phyloP scores from a whole-genome alignment of 345 rosid genomes.

The Corchorus capsularis region DNA sequence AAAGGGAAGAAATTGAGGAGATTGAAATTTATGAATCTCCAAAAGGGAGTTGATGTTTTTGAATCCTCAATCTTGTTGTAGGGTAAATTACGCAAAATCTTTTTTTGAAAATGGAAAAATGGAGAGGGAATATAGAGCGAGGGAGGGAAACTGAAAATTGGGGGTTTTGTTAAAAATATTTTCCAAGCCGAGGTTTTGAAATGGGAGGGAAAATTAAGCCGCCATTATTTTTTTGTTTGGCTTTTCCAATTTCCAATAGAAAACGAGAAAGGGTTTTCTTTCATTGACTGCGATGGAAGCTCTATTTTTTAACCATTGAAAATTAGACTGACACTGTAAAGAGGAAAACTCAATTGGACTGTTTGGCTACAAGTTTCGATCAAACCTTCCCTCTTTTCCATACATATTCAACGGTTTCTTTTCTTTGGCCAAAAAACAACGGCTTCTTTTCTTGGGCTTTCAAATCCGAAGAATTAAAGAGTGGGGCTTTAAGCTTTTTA shows the following conservation, averaged over 20 bases:
- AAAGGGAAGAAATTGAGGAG: neutral
- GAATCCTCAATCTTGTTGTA: neutral
- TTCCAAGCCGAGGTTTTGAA: constrained; percentile 15
- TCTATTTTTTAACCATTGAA: neutral
- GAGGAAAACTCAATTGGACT: neutral
- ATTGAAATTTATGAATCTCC: neutral
- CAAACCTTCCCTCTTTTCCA: neutral
- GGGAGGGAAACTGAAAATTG: neutral
- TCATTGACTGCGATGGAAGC: neutral
- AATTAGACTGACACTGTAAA: neutral
- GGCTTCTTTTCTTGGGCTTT: too few species aligned
- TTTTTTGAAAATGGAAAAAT: neutral
- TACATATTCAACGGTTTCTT: too few species aligned
- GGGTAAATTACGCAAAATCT: neutral
- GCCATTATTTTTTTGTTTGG: constrained; percentile 23
- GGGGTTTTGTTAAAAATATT: neutral
- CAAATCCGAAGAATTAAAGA: neutral
- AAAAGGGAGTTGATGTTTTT: neutral
- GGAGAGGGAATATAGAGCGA: neutral
- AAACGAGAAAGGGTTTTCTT: too few species aligned
- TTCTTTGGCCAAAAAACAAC: too few species aligned
- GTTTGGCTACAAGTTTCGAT: neutral
- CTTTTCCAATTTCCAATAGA: neutral
- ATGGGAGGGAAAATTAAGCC: constrained; percentile 34
- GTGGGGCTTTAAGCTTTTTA: too few species aligned